Conservation (phyloP, 805 yeast species). For the Sungouiozyma ichnusensis region DNA sequence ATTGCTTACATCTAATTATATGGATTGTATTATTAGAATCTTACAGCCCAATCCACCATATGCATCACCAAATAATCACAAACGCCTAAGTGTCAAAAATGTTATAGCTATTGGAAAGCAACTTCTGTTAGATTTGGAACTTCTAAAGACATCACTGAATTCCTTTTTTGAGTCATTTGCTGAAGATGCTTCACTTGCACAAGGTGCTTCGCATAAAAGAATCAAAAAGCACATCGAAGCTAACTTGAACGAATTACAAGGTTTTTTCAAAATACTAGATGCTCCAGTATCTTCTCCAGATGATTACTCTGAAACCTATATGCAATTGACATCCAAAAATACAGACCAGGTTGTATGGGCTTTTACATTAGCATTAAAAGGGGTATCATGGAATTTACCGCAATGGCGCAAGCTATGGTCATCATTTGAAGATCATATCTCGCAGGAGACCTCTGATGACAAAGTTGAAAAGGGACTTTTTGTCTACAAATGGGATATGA, state of each 20-base stretch:
- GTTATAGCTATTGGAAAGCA: constrained; percentile 59
- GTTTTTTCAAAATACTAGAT: constrained; percentile 20
- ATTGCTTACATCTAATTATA: constrained; percentile 42
- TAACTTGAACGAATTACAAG: constrained; percentile 12
- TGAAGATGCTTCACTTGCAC: constrained; percentile 7
- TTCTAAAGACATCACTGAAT: constrained; percentile 44
- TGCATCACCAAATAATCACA: constrained; percentile 18
- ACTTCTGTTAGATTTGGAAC: constrained; percentile 59
- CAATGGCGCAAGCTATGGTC: constrained; percentile 24
- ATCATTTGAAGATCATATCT: constrained; percentile 10
- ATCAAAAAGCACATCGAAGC: constrained; percentile 19
- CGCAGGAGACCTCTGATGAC: constrained; percentile 5
- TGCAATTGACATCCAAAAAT: constrained; percentile 18
- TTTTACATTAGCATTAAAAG: constrained; percentile 20
- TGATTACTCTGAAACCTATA: constrained; percentile 31
- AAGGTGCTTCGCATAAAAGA: constrained; percentile 18
- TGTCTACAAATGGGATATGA: constrained; percentile 15
- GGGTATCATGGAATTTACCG: constrained; percentile 23
- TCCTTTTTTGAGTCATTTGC: constrained; percentile 15
- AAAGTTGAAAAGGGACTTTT: constrained; percentile 8
- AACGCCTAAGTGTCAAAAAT: constrained; percentile 13
- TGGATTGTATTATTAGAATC: constrained; percentile 46
- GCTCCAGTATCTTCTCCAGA: constrained; percentile 35
- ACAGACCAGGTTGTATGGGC: constrained; percentile 25
- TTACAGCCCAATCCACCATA: constrained; percentile 56